Conservation (phyloP, 768 basidiomycete genomes). For the Boletellus emodensis region DNA sequence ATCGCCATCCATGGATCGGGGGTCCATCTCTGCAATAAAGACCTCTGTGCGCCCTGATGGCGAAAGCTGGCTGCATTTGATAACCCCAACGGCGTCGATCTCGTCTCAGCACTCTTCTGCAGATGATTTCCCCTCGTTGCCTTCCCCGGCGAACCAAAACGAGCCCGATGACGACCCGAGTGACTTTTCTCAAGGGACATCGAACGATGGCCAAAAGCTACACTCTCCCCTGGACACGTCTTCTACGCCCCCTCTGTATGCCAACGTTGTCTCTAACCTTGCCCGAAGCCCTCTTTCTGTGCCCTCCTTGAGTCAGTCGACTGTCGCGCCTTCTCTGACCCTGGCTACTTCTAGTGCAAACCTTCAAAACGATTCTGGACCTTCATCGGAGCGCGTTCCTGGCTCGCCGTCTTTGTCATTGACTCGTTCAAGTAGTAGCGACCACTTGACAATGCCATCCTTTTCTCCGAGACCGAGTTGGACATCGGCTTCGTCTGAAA, state of each 20-base stretch:
- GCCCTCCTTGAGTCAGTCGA: slow-evolving; percentile 9
- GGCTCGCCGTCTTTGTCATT: slow-evolving; percentile 15
- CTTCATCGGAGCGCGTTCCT: slow-evolving; percentile 9
- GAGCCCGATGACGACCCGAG: slow-evolving; percentile 3
- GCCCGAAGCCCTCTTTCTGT: slow-evolving; percentile 11
- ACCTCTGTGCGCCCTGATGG: slow-evolving; percentile 20
- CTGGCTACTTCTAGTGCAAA: slow-evolving; percentile 1
- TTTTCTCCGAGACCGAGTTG: slow-evolving; percentile 20
- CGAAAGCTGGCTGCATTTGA: slow-evolving; percentile 31
- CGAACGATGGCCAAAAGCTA: slow-evolving; percentile 5
- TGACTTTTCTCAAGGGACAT: slow-evolving; percentile 1
- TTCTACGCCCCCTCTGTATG: slow-evolving; percentile 21
- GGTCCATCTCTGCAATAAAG: slow-evolving; percentile 15
- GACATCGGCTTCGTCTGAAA: slow-evolving; percentile 27
- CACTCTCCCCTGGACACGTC: slow-evolving; percentile 1
- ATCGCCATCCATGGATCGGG: slow-evolving; percentile 11
- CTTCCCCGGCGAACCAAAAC: slow-evolving; percentile 19
- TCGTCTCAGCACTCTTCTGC: slow-evolving; percentile 14
- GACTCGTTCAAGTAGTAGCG: slow-evolving; percentile 14
- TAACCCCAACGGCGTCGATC: slow-evolving; percentile 25
- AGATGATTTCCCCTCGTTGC: slow-evolving; percentile 25
- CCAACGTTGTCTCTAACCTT: slow-evolving; percentile 22
- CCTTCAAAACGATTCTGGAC: slow-evolving; percentile 11
- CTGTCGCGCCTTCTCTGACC: slow-evolving; percentile 8
- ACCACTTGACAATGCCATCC: slow-evolving; percentile 11